These are phyloP conservation scores for Schoenoplectus tabernaemontani DNA, from an alignment of 202 grass and related monocot species.

Conservation along the genomic window DNA sequence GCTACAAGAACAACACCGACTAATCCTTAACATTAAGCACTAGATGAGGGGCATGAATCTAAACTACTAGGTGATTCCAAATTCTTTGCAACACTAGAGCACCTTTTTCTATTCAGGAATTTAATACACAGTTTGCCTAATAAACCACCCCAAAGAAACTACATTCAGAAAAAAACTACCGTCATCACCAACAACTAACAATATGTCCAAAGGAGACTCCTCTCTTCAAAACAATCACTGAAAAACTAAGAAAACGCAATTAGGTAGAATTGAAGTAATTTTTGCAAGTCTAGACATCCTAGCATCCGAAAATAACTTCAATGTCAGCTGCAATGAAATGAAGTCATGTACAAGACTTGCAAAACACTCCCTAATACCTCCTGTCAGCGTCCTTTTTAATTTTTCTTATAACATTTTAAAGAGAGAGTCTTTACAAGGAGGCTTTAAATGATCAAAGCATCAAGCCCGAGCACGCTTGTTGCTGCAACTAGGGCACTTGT, in stretches of 20 bases:
- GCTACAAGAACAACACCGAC: slow-evolving; percentile 16
- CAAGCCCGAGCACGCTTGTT: slow-evolving; percentile 76
- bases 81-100: slow-evolving; percentile 6
- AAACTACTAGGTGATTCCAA: slow-evolving; percentile 7
- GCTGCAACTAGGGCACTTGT: slow-evolving; percentile 93
- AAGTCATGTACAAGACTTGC: slow-evolving; percentile 1
- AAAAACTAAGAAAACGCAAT: slow-evolving; percentile 6
- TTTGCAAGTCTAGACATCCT: slow-evolving; percentile 3
- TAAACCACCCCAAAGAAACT: slow-evolving; percentile 7
- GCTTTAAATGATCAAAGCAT: slow-evolving; percentile 15
- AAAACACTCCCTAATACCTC: not conserved
- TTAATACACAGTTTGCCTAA: slow-evolving; percentile 6
- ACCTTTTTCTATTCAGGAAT: not conserved
- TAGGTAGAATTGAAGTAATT: slow-evolving; percentile 6
- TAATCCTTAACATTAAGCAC: slow-evolving; percentile 16
- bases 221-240: slow-evolving; percentile 12
- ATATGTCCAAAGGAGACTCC: slow-evolving; percentile 7
- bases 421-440: not conserved
- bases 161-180: slow-evolving; percentile 10
- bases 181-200: slow-evolving; percentile 12
- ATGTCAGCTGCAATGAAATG: not conserved
- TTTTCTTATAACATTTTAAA: slow-evolving; percentile 17
- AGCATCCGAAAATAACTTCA: not conserved
- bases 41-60: not conserved
- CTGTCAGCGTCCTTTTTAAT: slow-evolving; percentile 19